Percentiles rank a stretch among this genome's conserved stretches.
These are phyloP conservation scores for Fusarium circinatum DNA, from an alignment of 2,329 filamentous ascomycete species.

Conservation along the genomic window DNA sequence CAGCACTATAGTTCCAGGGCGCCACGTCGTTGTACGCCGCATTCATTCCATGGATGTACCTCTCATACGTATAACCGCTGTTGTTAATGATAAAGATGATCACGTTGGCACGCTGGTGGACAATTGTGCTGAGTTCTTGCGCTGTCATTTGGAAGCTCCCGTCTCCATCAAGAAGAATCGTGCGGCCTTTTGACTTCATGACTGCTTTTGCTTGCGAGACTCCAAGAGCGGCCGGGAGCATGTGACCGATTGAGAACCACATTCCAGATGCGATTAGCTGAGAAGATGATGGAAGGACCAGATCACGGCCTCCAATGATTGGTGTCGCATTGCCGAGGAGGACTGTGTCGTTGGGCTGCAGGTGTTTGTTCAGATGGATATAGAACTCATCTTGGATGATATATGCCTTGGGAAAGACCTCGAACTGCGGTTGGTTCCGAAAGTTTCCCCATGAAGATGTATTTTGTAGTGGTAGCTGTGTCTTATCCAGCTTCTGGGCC, in stretches of 20 bases:
- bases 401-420: neutral
- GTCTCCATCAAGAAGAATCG: slow-evolving; percentile 7
- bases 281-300: neutral
- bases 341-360: neutral
- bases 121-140: slow-evolving; percentile 14
- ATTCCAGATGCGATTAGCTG: slow-evolving; percentile 18
- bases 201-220: neutral
- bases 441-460: neutral
- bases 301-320: slow-evolving; percentile 14
- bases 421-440: neutral
- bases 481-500: accelerated
- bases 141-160: slow-evolving; percentile 21
- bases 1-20: slow-evolving; percentile 13
- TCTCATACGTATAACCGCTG: neutral
- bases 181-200: neutral
- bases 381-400: slow-evolving; percentile 18
- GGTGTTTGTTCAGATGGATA: neutral
- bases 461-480: neutral
- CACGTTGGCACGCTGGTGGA: neutral
- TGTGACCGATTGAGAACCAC: slow-evolving; percentile 21
- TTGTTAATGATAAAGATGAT: slow-evolving; percentile 5
- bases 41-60: slow-evolving; percentile 12
- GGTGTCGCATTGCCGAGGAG: slow-evolving; percentile 12
- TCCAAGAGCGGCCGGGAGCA: slow-evolving; percentile 7
- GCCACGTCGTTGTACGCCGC: slow-evolving; percentile 9